Conservation (phyloP, 352 stramenopile genomes). For the Phytopythium ostracodes region DNA sequence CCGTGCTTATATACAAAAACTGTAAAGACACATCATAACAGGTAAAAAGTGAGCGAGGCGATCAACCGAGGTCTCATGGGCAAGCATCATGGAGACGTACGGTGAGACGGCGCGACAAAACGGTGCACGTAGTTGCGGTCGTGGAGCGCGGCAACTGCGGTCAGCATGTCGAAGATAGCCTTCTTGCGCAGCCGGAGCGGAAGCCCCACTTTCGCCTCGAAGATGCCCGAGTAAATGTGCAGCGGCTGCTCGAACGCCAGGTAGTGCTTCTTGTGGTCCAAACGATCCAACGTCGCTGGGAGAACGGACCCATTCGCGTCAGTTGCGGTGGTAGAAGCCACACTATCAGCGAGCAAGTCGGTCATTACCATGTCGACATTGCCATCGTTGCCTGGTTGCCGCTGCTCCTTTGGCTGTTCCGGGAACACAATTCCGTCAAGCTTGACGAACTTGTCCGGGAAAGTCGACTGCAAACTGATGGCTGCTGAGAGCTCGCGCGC, state of each 20-base stretch:
- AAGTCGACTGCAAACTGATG: slow-evolving; percentile 34
- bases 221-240: slow-evolving; percentile 71
- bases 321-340: slow-evolving; percentile 9
- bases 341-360: slow-evolving; percentile 20
- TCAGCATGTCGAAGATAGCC: slow-evolving; percentile 68
- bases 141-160: slow-evolving; percentile 55
- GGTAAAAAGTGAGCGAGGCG: background rate
- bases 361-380: slow-evolving; percentile 34
- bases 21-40: background rate
- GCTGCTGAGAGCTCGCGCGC: slow-evolving; percentile 51
- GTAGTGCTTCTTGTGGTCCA: slow-evolving; percentile 56
- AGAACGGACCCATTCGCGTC: slow-evolving; percentile 27
- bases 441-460: slow-evolving; percentile 51
- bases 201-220: slow-evolving; percentile 53
- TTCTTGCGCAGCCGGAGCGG: slow-evolving; percentile 52
- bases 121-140: slow-evolving; percentile 74
- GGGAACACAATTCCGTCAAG: slow-evolving; percentile 74
- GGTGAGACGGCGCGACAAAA: slow-evolving; percentile 60
- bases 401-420: slow-evolving; percentile 29
- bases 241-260: slow-evolving; percentile 75
- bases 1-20: slow-evolving; percentile 69
- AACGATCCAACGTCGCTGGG: slow-evolving; percentile 25
- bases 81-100: slow-evolving; percentile 16
- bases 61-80: background rate
- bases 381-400: background rate